Base-by-base conservation (phyloP, 2,329 filamentous ascomycete genomes). In the Fusarium mundagurra region DNA sequence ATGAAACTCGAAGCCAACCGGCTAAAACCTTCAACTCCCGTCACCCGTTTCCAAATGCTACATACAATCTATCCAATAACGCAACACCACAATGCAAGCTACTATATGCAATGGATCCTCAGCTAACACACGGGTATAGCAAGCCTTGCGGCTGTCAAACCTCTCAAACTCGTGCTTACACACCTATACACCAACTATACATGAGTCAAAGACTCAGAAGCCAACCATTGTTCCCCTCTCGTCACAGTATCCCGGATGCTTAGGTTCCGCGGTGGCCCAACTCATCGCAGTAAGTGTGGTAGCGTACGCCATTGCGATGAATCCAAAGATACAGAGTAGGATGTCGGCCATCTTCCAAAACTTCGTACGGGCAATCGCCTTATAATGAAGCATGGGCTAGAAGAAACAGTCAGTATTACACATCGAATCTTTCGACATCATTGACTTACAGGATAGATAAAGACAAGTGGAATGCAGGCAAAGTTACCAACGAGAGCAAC, bases 401-500 rank as follows among this genome's bases (percentile, higher is more conserved):
- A 61, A 38, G 5, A 36, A 48, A 47, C 78, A 53, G 79, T 87
- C 72, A 87, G 82, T 50, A 60, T 48, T 38, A 27, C 5, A 10
- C 6, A 24, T 44, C 9, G 7, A 6, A 22, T 39, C n/a, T 53
- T 18, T 65, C 18, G 11, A 31, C 3, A 34, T 34, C 18, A 29
- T 51, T 33, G 61, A 90, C 94, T 88, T 88, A 98, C 95, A 74
- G 96, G 97, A 81, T 99, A 99, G 61, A 99, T 97, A 80, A 97
- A 98, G 71, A 98, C 96, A 66, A 99, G 86, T 50, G 96, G 96
- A 77, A 99, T 96, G 81, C 96, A 99, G 70, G 96, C 96, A 86
- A 99, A 99, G 83, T 95, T 98, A 74, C 96, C 96, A 27, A 99
- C 95, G 44, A 99, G 88, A 29, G 95, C 93, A 38, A 99, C 97